Base-by-base conservation (phyloP, 176 grass and related monocot species). In the Poa annua region DNA sequence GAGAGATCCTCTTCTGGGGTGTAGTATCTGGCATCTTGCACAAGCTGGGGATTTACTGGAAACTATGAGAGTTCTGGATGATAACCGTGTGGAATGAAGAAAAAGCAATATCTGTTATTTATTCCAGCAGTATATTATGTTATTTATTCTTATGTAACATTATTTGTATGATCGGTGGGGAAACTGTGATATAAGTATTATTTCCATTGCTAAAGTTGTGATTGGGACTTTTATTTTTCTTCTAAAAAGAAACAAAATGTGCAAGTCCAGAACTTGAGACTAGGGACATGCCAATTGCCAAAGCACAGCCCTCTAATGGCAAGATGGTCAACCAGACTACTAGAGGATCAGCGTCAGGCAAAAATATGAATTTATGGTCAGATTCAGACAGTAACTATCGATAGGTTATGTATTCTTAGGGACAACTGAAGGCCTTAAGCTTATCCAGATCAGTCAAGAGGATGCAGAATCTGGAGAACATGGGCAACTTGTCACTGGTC, bases 1-100 rank as follows among this genome's bases (percentile, higher is more conserved):
- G 89, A 54, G 89, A 94, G 70, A 94, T 94, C 74, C 52, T 94
- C 29, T 94, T 94, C 60, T 94, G 87, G 92, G 70, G 81, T 64
- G 77, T 92, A 9, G 38, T 70, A 10, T 85, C 92, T 61, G 92
- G 89, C 4, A 69, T 91, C 76, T 67, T 92, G 79, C 89, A 94
- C 75, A 85, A 89, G 17, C 8, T 91, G 24, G 70, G 89, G 24
- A 94, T 94, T 51, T 94, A 90, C 24, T 90, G 88, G 88, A 90
- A 90, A 83, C 56, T 90, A 32, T 90, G 84, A 90, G 50, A 7
- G 3, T 64, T 71, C 69, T 44, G 34, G 44, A 61, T 77, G 44
- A n/a, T 1, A n/a, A 19, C 5, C 60, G 32, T 77, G 52, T 75
- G 25, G 13, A 73, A 80, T 50, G 6, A 29, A 20, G 29, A 32